These are phyloP conservation scores for Talaromyces trachyspermus DNA, from an alignment of 495 filamentous ascomycete genomes.

Conservation along the genomic window DNA sequence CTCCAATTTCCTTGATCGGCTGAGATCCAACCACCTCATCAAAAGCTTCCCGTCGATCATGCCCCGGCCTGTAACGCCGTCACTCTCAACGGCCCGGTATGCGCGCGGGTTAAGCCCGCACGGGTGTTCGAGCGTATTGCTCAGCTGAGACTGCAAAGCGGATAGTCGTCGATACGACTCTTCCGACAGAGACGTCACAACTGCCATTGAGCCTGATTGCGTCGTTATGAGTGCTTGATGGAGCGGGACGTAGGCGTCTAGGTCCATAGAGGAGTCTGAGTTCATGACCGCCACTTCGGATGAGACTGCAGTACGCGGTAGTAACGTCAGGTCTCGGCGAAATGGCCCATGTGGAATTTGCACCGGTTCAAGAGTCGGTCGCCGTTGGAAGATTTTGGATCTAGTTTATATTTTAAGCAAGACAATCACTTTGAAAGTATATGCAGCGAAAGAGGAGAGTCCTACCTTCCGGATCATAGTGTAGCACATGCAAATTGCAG, in stretches of 20 bases:
- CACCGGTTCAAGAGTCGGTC: constrained; percentile 77
- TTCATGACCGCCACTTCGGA: constrained; percentile 28
- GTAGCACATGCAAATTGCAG: constrained; percentile 75
- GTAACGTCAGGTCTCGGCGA: constrained; percentile 63
- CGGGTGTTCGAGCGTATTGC: constrained; percentile 64
- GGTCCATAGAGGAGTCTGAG: constrained; percentile 36
- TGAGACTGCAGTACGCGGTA: constrained; percentile 56
- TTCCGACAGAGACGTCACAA: constrained; percentile 73
- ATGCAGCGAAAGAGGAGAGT: no score
- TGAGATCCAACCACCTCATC: constrained; percentile 62
- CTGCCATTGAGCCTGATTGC: constrained; percentile 63
- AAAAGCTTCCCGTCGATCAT: constrained; percentile 57
- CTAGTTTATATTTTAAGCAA: constrained; percentile 33
- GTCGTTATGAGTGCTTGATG: constrained; percentile 64
- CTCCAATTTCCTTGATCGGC: constrained; percentile 58
- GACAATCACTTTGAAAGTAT: no score
- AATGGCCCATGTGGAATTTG: constrained; percentile 79
- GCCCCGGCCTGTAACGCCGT: constrained; percentile 44
- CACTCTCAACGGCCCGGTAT: constrained; percentile 52
- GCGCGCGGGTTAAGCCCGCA: constrained; percentile 77
- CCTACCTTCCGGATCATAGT: constrained; percentile 87
- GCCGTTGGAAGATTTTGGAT: constrained; percentile 88
- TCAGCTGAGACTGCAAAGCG: constrained; percentile 72
- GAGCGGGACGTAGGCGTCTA: constrained; percentile 14
- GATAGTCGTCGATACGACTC: constrained; percentile 74